These are phyloP conservation scores for Dipteronia dyeriana DNA, from an alignment of 345 rosid species.

Conservation along the genomic window DNA sequence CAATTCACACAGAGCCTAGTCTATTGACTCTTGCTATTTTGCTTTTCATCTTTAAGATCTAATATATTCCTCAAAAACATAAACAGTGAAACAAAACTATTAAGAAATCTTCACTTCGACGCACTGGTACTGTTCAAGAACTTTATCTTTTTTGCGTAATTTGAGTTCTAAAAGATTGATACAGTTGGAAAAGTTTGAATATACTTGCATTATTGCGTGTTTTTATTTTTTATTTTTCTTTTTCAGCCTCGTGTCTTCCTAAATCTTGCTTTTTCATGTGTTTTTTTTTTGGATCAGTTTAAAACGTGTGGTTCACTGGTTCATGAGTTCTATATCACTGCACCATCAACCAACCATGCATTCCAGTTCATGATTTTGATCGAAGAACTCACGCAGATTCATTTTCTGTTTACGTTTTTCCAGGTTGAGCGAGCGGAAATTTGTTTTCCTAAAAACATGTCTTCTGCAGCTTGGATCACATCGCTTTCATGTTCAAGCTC, in stretches of 20 bases:
- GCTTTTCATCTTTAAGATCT: too few relatives aligned
- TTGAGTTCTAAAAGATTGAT: too few relatives aligned
- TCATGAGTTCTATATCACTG: not conserved
- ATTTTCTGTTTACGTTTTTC: conserved; percentile 11
- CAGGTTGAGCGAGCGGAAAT: conserved; percentile 27
- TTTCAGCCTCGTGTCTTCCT: too few relatives aligned
- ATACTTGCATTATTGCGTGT: not conserved
- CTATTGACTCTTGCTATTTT: too few relatives aligned
- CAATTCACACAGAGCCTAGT: too few relatives aligned
- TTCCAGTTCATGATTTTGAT: not conserved
- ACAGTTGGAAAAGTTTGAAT: not conserved
- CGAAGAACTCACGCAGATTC: not conserved
- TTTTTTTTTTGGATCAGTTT: too few relatives aligned
- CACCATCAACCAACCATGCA: not conserved
- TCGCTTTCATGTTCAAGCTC: conserved; percentile 65
- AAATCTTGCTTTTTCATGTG: not conserved
- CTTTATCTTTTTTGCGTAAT: not conserved
- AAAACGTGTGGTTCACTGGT: not conserved
- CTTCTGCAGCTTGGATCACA: conserved; percentile 55
- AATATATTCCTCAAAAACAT: too few relatives aligned
- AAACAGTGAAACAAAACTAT: too few relatives aligned
- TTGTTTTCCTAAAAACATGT: conserved; percentile 28
- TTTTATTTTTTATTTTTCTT: too few relatives aligned
- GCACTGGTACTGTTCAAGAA: not conserved
- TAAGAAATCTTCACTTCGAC: not conserved